Percentiles rank a stretch among this genome's conserved stretches.
phyloP scores from a whole-genome alignment of 805 yeast species.

The Pichia pseudocactophila region DNA sequence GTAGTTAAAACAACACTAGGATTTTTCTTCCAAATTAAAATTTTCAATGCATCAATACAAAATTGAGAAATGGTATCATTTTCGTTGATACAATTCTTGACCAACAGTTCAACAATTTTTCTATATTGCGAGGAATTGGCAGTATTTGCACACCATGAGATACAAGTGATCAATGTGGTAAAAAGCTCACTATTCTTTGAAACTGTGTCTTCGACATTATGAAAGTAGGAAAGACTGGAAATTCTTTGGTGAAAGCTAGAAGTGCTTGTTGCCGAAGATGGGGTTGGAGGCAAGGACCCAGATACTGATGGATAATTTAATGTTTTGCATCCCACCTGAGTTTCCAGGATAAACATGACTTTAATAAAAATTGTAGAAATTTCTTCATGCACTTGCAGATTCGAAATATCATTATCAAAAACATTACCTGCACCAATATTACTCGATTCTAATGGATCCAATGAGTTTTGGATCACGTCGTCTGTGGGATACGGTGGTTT shows the following conservation, averaged over 20 bases:
- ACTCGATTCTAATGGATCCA: slow-evolving; percentile 28
- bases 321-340: slow-evolving; percentile 39
- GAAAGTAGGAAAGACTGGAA: slow-evolving; percentile 31
- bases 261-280: slow-evolving; percentile 15
- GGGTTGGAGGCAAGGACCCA: slow-evolving; percentile 11
- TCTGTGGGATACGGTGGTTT: slow-evolving; percentile 71
- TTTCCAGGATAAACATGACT: slow-evolving; percentile 52
- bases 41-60: slow-evolving; percentile 53
- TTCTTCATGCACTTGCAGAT: slow-evolving; percentile 57
- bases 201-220: slow-evolving; percentile 24
- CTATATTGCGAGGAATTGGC: slow-evolving; percentile 36
- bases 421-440: slow-evolving; percentile 29
- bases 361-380: slow-evolving; percentile 50
- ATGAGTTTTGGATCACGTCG: slow-evolving; percentile 29
- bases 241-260: slow-evolving; percentile 28
- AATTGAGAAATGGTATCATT: slow-evolving; percentile 55
- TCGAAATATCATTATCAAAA: slow-evolving; percentile 36
- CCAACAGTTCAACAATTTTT: slow-evolving; percentile 62
- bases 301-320: slow-evolving; percentile 11
- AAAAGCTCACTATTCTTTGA: slow-evolving; percentile 47
- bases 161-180: slow-evolving; percentile 57
- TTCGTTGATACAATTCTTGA: slow-evolving; percentile 66
- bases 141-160: slow-evolving; percentile 58
- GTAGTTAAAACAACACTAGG: slow-evolving; percentile 63
- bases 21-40: slow-evolving; percentile 57